phyloP scores from a whole-genome alignment of 306 rosid species.

The Malus fusca region DNA sequence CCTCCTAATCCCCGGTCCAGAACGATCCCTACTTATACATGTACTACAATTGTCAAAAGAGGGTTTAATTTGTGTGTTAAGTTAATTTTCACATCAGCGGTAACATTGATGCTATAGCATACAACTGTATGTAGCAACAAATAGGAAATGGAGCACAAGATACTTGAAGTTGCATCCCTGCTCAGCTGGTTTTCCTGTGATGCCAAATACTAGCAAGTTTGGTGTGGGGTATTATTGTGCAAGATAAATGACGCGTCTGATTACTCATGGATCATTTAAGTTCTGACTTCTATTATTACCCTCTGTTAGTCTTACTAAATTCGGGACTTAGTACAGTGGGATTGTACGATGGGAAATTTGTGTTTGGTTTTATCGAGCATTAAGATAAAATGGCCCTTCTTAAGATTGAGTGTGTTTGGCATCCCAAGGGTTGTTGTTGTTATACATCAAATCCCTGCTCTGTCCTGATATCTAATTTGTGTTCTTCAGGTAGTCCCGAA shows the following conservation, averaged over 20 bases:
- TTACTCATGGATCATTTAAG: background rate
- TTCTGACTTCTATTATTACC: background rate
- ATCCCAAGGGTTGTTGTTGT: background rate
- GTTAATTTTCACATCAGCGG: too few species aligned
- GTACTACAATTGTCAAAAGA: too few species aligned
- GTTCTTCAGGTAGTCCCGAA: slow-evolving; percentile 54
- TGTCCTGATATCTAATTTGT: slow-evolving; percentile 17
- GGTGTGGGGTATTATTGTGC: background rate
- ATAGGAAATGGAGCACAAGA: background rate
- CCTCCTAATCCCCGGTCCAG: too few species aligned
- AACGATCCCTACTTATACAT: too few species aligned
- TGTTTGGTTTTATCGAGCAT: background rate
- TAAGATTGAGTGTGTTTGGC: background rate
- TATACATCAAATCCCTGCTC: background rate
- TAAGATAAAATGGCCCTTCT: background rate
- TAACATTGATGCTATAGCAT: background rate
- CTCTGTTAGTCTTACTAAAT: background rate
- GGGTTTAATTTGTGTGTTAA: too few species aligned
- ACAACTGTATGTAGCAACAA: background rate
- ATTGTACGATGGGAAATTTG: background rate
- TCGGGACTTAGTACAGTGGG: background rate
- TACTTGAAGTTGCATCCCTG: slow-evolving; percentile 7
- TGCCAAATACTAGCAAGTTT: background rate
- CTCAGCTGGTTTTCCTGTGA: background rate
- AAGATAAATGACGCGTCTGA: background rate